A percentile compares a stretch with the other conserved stretches of the same genome.
These are phyloP conservation scores for Trichoderma atroviride DNA, from an alignment of 2,329 filamentous ascomycete species.

Conservation along the genomic window DNA sequence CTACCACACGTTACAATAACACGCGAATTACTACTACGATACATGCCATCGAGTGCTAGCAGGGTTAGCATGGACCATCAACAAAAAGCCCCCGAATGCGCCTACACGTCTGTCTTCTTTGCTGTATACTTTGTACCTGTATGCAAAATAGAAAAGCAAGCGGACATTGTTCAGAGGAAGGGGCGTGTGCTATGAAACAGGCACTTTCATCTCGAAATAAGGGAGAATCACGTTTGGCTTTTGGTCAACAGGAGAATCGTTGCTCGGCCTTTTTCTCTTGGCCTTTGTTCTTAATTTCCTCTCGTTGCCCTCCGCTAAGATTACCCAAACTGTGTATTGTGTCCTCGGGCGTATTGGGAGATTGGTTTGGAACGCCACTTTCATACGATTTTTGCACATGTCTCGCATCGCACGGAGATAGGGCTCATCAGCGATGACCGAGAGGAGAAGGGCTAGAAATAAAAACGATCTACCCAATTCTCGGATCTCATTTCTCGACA, in stretches of 20 bases:
- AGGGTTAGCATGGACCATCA: conserved; percentile 26
- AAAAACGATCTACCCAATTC: background rate
- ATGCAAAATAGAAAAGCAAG: conserved; percentile 13
- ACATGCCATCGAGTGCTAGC: conserved; percentile 21
- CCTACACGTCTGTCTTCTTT: background rate
- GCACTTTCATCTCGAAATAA: conserved; percentile 5
- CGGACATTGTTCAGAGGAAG: background rate
- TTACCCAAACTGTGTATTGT: background rate
- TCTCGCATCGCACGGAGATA: conserved; percentile 23
- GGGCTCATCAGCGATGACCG: conserved; percentile 5
- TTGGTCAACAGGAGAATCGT: background rate
- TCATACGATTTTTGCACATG: conserved; percentile 12
- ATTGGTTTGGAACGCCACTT: background rate
- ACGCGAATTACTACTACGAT: conserved; percentile 6
- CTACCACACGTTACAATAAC: conserved; percentile 24
- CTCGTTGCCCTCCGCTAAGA: background rate
- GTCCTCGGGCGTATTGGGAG: background rate
- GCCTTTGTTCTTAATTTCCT: background rate
- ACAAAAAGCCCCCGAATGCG: conserved; percentile 27
- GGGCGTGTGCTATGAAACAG: conserved; percentile 9
- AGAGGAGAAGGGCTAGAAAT: background rate
- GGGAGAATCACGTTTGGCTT: background rate
- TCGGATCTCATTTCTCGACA: conserved; percentile 13
- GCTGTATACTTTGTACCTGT: background rate
- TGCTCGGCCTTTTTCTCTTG: background rate